These are phyloP conservation scores for Thecaphora frezii DNA, from an alignment of 1,284 basidiomycete genomes.

Conservation along the genomic window DNA sequence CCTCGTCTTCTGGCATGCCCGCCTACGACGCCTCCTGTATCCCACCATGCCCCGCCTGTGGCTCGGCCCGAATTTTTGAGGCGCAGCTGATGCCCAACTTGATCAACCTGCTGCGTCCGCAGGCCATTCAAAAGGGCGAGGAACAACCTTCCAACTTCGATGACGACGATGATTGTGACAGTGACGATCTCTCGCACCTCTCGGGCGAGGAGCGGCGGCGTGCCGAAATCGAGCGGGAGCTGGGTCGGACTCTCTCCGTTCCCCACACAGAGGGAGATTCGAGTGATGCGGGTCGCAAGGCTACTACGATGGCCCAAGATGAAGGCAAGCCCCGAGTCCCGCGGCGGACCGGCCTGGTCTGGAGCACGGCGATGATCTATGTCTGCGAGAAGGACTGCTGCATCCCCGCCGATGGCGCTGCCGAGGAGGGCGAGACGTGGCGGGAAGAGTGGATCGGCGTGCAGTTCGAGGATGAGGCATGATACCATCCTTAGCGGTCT, in stretches of 20 bases:
- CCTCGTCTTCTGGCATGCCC: neutral
- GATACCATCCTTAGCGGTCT: neutral
- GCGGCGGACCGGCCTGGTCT: constrained; percentile 43
- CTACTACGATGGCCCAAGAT: neutral
- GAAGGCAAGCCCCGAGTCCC: neutral
- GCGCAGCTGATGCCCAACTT: constrained; percentile 59
- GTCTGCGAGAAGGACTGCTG: constrained; percentile 50
- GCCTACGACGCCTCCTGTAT: constrained; percentile 15
- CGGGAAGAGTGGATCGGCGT: constrained; percentile 40
- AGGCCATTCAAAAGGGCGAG: constrained; percentile 16
- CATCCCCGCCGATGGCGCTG: neutral
- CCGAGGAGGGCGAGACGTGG: constrained; percentile 30
- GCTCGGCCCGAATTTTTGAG: constrained; percentile 47
- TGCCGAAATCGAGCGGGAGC: constrained; percentile 41
- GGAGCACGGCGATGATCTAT: constrained; percentile 54
- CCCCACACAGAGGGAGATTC: neutral
- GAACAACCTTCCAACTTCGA: neutral
- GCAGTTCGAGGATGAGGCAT: constrained; percentile 45
- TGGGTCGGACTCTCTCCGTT: constrained; percentile 35
- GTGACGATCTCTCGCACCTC: constrained; percentile 13
- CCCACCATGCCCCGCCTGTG: constrained; percentile 45
- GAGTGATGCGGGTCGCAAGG: neutral
- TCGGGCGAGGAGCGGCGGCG: constrained; percentile 19
- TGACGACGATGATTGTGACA: neutral
- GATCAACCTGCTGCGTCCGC: constrained; percentile 45